Conservation (phyloP, 805 yeast genomes). For the Candida loeiensis region DNA sequence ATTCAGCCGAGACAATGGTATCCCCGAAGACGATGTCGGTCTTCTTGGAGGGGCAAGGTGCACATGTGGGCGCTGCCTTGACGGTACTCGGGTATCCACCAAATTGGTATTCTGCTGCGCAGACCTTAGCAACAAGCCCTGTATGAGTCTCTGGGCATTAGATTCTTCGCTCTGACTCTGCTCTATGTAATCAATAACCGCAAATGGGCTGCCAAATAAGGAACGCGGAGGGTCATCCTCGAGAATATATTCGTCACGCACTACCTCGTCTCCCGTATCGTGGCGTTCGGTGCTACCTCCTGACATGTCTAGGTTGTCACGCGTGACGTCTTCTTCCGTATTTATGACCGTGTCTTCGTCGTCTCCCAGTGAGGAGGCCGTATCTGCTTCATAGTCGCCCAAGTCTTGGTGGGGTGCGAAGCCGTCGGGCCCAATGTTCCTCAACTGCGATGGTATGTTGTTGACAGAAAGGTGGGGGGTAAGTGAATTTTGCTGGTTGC, state of each 20-base stretch:
- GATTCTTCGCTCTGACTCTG: background rate
- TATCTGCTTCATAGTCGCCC: slow-evolving; percentile 6
- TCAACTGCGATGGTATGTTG: slow-evolving; percentile 8
- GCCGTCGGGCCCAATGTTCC: slow-evolving; percentile 7
- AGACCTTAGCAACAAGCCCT: slow-evolving; percentile 23
- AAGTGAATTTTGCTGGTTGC: no score
- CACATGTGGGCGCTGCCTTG: background rate
- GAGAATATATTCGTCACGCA: slow-evolving; percentile 6
- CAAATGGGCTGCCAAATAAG: background rate
- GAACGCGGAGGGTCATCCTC: slow-evolving; percentile 1
- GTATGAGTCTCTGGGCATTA: slow-evolving; percentile 11
- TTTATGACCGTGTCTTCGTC: slow-evolving; percentile 13
- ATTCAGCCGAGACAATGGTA: slow-evolving; percentile 32
- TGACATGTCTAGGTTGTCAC: background rate
- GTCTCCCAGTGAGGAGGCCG: slow-evolving; percentile 6
- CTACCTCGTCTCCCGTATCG: slow-evolving; percentile 5
- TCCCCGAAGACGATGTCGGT: slow-evolving; percentile 10
- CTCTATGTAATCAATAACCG: background rate
- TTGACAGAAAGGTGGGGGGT: slow-evolving; percentile 6
- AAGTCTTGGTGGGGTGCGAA: slow-evolving; percentile 1
- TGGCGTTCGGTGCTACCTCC: background rate
- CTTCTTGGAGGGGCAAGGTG: background rate
- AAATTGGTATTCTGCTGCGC: slow-evolving; percentile 21
- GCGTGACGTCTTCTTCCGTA: background rate
- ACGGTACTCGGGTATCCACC: slow-evolving; percentile 2